Conservation (phyloP, 352 stramenopile genomes). For the Pythium folliculosum region DNA sequence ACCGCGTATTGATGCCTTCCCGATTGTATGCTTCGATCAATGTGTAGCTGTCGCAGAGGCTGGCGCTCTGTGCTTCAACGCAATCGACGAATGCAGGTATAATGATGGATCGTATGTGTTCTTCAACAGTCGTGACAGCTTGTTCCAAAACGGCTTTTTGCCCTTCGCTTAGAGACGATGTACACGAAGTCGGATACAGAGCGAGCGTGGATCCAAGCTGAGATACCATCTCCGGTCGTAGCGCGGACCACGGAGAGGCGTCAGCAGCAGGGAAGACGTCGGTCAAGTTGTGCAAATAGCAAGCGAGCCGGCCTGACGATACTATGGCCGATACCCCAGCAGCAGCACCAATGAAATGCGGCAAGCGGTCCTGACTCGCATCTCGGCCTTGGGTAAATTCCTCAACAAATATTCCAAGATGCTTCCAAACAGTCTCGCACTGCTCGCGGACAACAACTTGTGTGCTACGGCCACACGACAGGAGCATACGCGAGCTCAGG, state of each 20-base stretch:
- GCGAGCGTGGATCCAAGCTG: conserved; percentile 39
- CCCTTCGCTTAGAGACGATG: neutral
- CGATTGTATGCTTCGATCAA: conserved; percentile 46
- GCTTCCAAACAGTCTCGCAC: neutral
- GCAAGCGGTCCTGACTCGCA: conserved; percentile 2
- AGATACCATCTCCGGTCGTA: conserved; percentile 58
- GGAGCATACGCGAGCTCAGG: conserved; percentile 24
- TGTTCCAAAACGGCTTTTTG: conserved; percentile 36
- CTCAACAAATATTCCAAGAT: conserved; percentile 9
- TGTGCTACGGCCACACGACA: neutral
- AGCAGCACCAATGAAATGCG: conserved; percentile 1
- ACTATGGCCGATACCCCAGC: neutral
- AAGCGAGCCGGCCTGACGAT: neutral
- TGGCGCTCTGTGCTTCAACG: conserved; percentile 36
- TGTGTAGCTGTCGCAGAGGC: conserved; percentile 42
- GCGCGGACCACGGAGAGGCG: neutral
- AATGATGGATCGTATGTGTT: conserved; percentile 42
- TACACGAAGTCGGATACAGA: conserved; percentile 26
- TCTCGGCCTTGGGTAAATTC: neutral
- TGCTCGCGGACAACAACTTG: neutral
- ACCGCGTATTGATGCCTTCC: conserved; percentile 59
- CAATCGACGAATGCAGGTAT: conserved; percentile 51
- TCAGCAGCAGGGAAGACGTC: conserved; percentile 4
- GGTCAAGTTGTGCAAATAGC: conserved; percentile 9
- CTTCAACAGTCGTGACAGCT: conserved; percentile 34